Evolutionary conservation across 306 rosid genomes (phyloP), one percentile per base, ranked within the genome.

Genomic region (Notholithocarpus densiflorus): DNA sequence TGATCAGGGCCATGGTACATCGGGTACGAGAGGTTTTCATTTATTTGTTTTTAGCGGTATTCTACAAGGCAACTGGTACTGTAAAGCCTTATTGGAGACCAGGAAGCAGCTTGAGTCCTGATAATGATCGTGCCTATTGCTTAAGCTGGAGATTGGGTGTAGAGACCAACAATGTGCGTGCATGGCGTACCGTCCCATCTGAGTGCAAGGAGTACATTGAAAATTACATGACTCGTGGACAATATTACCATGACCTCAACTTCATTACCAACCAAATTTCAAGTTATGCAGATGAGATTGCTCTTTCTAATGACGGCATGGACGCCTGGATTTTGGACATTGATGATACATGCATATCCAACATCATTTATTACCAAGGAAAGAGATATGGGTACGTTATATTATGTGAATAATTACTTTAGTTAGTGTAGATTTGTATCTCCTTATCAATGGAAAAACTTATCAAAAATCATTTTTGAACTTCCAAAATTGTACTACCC

Each of bases 121-220:
- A 24, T 0, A n/a, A 77, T 2, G 72, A 2, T 1, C 15, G 11
- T 48, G 4, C 79, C 18, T 85, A 84, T 72, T 89, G 94, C 81
- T 77, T 86, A 84, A 90, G 97, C 85, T 91, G 98, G 98, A 83
- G 97, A 81, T 72, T 91, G 81, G 95, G 78, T 5, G 98, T 90
- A 82, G 98, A 93, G 76, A n/a, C 88, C 24, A 87, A 89, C 90
- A 91, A 87, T 81, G 87, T 87, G 71, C 80, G 85, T 48, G 76
- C 82, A 21, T 93, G 98, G 98, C 89, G 84, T 43, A 91, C 88
- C 0, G 92, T 93, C 27, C 97, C 98, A 31, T 61, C n/a, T 8
- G 77, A 82, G 55, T 93, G 92, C 80, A 77, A 68, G 0, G 70
- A 72, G 56, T 78, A 87, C 56, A 54, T 90, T 20, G 85, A 86